Evolutionary conservation across 2,329 filamentous ascomycete species (phyloP), one percentile per base, ranked within the genome.

Genomic region (Diplodia seriata): DNA sequence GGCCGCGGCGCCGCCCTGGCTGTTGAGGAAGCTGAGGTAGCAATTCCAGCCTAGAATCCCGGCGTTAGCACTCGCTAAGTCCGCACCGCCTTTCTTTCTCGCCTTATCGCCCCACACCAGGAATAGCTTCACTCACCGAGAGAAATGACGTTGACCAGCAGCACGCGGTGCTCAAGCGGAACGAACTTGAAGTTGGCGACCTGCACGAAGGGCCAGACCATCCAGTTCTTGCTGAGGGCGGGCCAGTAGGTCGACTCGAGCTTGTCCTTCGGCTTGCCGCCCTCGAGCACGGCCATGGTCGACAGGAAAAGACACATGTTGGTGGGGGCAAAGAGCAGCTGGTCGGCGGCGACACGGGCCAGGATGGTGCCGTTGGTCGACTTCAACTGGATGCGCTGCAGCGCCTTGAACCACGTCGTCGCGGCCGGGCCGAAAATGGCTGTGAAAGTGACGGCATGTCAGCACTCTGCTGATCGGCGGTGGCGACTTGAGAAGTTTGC

Each of bases 141-240:
- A 69, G 86, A 91, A 66, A 97, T 85, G 62, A 96, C 79, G 75
- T 97, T 97, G 73, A 97, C 94, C 70, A 97, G 90, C 73, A 97
- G 82, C 51, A 97, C 87, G 69, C 93, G 86, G 80, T 94, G 89
- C 76, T 96, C 87, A 70, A 96, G 83, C 59, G 94, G 94, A 70
- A 97, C 87, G 71, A 95, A 86, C 75, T 91, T 90, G 82, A 97
- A 97, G 84, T 97, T 97, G 75, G 90, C 85, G 66, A 90, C 83
- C 82, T 97, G 94, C 67, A 96, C 92, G 72, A 83, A 83, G 3
- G 94, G 94, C 94, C 94, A 97, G 67, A 97, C 80, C 82, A 92
- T 86, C 85, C 92, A 93, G 82, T 97, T 97, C 77, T 92, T 90
- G 78, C 86, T 86, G 75, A 97, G 86, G 38, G 91, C 91, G 14